Evolutionary conservation across 148 eudicot species (phyloP), one percentile per base, ranked within the genome.

Genomic region (Oxyria digyna): DNA sequence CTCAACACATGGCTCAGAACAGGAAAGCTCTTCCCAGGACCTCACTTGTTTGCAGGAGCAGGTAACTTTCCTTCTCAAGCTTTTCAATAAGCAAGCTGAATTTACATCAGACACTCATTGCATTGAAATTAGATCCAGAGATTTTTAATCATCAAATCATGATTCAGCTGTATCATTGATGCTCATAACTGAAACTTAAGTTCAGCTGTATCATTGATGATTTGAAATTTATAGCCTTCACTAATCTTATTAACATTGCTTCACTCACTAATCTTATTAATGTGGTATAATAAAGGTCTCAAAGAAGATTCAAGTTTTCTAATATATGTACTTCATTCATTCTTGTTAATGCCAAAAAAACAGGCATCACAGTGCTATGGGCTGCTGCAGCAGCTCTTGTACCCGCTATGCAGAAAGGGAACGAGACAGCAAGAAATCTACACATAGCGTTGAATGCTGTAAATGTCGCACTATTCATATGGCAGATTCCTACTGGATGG

Each of bases 321-420:
- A 8, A 38, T 10, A 2, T 0, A 38, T 38, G 0, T 38, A 38
- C 41, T 38, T 38, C 41, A 38, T 38, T 38, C 8, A 3, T 38
- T 2, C 8, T 38, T 38, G 6, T 38, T 35, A 35, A 35, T 2
- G 9, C 42, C 49, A 29, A 20, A 40, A 27, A 32, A 77, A 79
- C 88, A 94, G 98, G 78, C 26, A 95, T 95, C 62, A 88, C 99
- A 4, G 91, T 88, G 73, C 81, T 95, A 26, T 95, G 99, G 99
- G 99, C 99, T 69, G 84, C 86, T 49, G 97, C 97, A 6, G 98
- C 97, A 11, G 88, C 98, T 14, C 82, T 90, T 50, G 97, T 94
- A 68, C 98, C 98, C 4, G 78, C 92, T 71, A 95, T 91, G 99
- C 99, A 95, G 81, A 94, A 88, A 81, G 99, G 99, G 73, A 88